Conservation (phyloP, 352 stramenopile genomes). For the Phytophthora podocarpi region DNA sequence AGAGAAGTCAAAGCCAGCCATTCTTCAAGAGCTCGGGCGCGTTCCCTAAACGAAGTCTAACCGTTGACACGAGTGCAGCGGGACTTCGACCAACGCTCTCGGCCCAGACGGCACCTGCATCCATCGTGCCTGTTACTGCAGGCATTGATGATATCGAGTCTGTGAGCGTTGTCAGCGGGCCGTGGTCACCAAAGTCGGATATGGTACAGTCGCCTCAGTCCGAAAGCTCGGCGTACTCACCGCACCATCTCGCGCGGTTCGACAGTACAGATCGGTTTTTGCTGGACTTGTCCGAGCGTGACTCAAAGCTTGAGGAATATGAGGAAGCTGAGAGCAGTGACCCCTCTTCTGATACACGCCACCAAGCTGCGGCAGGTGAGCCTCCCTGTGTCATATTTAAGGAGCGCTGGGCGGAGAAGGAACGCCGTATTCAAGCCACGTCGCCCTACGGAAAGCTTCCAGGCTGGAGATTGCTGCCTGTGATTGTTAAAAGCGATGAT, state of each 20-base stretch:
- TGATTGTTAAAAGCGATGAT: constrained; percentile 99
- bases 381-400: constrained; percentile 90
- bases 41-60: constrained; percentile 44
- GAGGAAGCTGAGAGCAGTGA: constrained; percentile 40
- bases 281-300: constrained; percentile 67
- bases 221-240: constrained; percentile 59
- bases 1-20: constrained; percentile 49
- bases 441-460: constrained; percentile 86
- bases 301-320: constrained; percentile 73
- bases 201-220: constrained; percentile 58
- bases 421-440: constrained; percentile 86
- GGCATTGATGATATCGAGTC: constrained; percentile 32
- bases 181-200: constrained; percentile 72
- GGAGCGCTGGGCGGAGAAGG: constrained; percentile 95
- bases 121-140: constrained; percentile 18
- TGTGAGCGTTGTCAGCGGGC: constrained; percentile 34
- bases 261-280: constrained; percentile 83
- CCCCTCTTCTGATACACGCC: constrained; percentile 25
- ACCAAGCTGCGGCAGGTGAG: constrained; percentile 28
- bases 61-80: constrained; percentile 47
- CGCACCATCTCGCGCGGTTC: constrained; percentile 58
- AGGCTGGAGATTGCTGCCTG: constrained; percentile 91
- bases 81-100: constrained; percentile 17
- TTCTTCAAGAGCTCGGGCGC: constrained; percentile 34
- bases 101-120: constrained; percentile 14